These are phyloP conservation scores for Didymella arachidicola DNA, from an alignment of 2,329 filamentous ascomycete genomes.

Conservation along the genomic window DNA sequence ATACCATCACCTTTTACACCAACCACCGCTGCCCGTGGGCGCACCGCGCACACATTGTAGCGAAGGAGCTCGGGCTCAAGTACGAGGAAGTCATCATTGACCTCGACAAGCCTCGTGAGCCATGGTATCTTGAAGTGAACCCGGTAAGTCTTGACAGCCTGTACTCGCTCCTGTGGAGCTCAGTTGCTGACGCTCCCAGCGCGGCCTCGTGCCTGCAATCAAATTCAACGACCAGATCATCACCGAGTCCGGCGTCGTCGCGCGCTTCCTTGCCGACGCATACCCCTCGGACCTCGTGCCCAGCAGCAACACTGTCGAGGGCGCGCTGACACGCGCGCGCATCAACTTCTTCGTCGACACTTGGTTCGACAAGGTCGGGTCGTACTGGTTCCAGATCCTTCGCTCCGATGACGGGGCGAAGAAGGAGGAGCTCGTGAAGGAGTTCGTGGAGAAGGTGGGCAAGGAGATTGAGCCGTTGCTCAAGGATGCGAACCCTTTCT, in stretches of 20 bases:
- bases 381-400: slow-evolving; percentile 56
- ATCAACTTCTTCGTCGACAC: slow-evolving; percentile 77
- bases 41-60: slow-evolving; percentile 76
- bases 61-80: slow-evolving; percentile 70
- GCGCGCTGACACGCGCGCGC: slow-evolving; percentile 69
- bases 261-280: slow-evolving; percentile 73
- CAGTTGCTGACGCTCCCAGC: slow-evolving; percentile 44
- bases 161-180: no score
- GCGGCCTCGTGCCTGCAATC: slow-evolving; percentile 77
- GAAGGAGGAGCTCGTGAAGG: slow-evolving; percentile 57
- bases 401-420: slow-evolving; percentile 59
- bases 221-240: slow-evolving; percentile 70
- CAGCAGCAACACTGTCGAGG: slow-evolving; percentile 59
- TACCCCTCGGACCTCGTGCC: slow-evolving; percentile 74
- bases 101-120: slow-evolving; percentile 70
- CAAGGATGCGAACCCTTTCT: slow-evolving; percentile 54
- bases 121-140: slow-evolving; percentile 79
- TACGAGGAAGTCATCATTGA: slow-evolving; percentile 79
- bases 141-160: slow-evolving; percentile 56
- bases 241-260: slow-evolving; percentile 76
- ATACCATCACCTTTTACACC: slow-evolving; percentile 73
- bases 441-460: slow-evolving; percentile 63
- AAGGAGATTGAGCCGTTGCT: slow-evolving; percentile 80
- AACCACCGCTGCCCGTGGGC: slow-evolving; percentile 75
- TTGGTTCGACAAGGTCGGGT: slow-evolving; percentile 68